Evolutionary conservation across 1,284 basidiomycete genomes (phyloP).

Genomic region (Tilletia walkeri): DNA sequence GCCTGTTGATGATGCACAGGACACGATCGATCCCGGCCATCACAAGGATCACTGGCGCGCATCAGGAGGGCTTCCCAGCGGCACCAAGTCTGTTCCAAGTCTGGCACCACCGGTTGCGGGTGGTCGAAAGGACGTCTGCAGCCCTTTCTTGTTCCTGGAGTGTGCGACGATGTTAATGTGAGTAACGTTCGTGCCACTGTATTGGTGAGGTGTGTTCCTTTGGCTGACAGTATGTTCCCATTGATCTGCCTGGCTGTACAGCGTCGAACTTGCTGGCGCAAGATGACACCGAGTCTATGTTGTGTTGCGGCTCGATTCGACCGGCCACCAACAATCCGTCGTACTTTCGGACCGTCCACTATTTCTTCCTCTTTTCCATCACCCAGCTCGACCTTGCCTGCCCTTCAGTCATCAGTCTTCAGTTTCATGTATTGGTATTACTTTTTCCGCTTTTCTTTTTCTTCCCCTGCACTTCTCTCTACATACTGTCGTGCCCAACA

Average conservation of each 20-base stretch:
- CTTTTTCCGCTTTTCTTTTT: no score
- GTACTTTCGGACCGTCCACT: no score
- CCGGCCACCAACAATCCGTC: no score
- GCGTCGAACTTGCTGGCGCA: conserved; percentile 25
- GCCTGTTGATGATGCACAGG: conserved; percentile 13
- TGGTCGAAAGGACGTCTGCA: conserved; percentile 76
- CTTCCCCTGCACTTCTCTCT: no score
- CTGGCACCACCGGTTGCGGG: conserved; percentile 50
- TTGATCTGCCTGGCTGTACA: background rate
- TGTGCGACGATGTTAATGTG: conserved; percentile 70
- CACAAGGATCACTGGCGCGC: conserved; percentile 19
- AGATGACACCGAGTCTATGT: background rate
- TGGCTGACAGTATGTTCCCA: no score
- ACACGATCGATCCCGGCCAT: conserved; percentile 14
- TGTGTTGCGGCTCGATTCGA: no score
- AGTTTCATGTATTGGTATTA: no score
- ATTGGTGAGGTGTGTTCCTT: no score
- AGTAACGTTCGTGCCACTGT: background rate
- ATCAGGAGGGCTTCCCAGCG: conserved; percentile 27
- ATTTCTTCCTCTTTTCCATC: no score
- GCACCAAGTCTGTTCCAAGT: conserved; percentile 33
- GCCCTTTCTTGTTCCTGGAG: conserved; percentile 94
- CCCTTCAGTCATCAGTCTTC: no score
- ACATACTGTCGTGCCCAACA: no score
- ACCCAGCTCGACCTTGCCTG: no score